Percentiles rank a stretch among this genome's conserved stretches.
Evolutionary conservation across 768 basidiomycete genomes (phyloP).

Genomic region (Pholiota molesta): DNA sequence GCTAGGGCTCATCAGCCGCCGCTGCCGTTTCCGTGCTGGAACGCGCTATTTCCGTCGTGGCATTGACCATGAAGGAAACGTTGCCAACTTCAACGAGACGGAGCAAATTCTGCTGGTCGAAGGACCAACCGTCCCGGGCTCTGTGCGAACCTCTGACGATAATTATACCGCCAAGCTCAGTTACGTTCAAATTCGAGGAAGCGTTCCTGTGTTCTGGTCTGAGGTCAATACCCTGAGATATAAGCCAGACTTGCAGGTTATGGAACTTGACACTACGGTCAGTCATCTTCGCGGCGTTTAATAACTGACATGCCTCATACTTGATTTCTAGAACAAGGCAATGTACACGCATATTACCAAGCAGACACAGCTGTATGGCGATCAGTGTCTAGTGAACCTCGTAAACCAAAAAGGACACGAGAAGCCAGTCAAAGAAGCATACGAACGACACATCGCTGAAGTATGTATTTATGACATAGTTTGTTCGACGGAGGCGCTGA

Average conservation of each 20-base stretch:
- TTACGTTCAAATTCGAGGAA: slow-evolving; percentile 93
- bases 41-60: slow-evolving; percentile 97
- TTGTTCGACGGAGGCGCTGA: background rate
- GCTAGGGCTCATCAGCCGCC: slow-evolving; percentile 88
- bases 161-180: slow-evolving; percentile 64
- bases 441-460: slow-evolving; percentile 75
- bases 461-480: slow-evolving; percentile 35
- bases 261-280: slow-evolving; percentile 90
- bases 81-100: slow-evolving; percentile 98
- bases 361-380: slow-evolving; percentile 75
- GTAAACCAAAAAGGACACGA: slow-evolving; percentile 95
- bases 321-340: slow-evolving; percentile 44
- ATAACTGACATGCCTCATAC: background rate
- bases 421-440: slow-evolving; percentile 93
- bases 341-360: slow-evolving; percentile 75
- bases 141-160: slow-evolving; percentile 44
- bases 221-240: slow-evolving; percentile 95
- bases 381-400: slow-evolving; percentile 82
- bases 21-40: slow-evolving; percentile 92
- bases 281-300: slow-evolving; percentile 24
- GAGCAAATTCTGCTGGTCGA: slow-evolving; percentile 91
- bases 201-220: slow-evolving; percentile 94
- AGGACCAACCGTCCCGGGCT: slow-evolving; percentile 44
- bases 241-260: slow-evolving; percentile 94
- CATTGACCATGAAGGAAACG: slow-evolving; percentile 85